phyloP scores from a whole-genome alignment of 1,284 basidiomycete genomes.

The Phylloporus sp. region DNA sequence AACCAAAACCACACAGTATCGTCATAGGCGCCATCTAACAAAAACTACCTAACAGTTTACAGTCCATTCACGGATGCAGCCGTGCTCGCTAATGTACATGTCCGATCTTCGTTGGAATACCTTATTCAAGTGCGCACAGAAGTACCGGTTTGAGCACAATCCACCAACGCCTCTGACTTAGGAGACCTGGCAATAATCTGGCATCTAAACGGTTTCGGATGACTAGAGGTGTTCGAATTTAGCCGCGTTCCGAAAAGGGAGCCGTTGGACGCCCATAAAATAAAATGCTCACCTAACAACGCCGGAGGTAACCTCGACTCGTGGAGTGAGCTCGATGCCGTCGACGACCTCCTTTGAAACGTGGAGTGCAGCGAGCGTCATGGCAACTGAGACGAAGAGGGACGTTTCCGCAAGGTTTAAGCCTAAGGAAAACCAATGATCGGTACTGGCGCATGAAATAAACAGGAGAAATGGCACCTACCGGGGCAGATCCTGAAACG shows the following conservation, averaged over 20 bases:
- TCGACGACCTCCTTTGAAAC: constrained; percentile 14
- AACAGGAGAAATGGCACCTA: constrained; percentile 2
- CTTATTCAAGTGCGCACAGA: no score
- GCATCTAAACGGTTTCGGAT: constrained; percentile 22
- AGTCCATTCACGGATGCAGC: no score
- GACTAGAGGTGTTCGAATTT: constrained; percentile 6
- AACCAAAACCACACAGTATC: no score
- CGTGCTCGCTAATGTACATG: no score
- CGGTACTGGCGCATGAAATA: no score
- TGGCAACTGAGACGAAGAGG: constrained; percentile 21
- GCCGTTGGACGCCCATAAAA: background rate
- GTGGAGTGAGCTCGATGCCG: constrained; percentile 22
- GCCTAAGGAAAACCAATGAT: constrained; percentile 4
- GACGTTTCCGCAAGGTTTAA: constrained; percentile 16
- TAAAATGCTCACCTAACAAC: background rate
- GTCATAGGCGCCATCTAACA: no score
- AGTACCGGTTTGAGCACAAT: no score
- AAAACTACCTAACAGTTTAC: no score
- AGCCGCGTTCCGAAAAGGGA: background rate
- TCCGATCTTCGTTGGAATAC: no score
- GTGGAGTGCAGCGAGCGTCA: constrained; percentile 20
- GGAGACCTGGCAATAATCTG: constrained; percentile 23
- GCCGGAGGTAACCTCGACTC: constrained; percentile 5
- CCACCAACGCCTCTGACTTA: background rate
- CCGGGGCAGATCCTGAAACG: constrained; percentile 26